Percentiles rank a stretch among this genome's conserved stretches.
Evolutionary conservation across 2,329 filamentous ascomycete genomes (phyloP).

Genomic region (Xylariales sp.): DNA sequence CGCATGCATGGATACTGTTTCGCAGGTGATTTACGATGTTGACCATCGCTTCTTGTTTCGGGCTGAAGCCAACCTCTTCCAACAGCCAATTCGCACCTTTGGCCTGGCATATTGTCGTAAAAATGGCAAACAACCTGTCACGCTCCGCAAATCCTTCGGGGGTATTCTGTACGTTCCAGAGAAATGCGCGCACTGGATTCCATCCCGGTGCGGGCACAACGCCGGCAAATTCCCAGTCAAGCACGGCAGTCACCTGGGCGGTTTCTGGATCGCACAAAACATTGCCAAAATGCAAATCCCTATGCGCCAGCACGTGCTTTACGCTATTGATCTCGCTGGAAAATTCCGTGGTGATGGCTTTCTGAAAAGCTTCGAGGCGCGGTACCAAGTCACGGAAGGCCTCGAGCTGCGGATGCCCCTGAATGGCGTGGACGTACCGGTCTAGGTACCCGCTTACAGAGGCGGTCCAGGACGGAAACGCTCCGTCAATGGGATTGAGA

Average conservation of each 20-base stretch:
- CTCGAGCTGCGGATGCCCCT: constrained; percentile 18
- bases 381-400: constrained; percentile 21
- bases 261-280: constrained; percentile 24
- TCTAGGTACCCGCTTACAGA: constrained; percentile 19
- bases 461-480: constrained; percentile 20
- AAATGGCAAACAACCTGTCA: constrained; percentile 16
- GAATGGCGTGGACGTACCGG: constrained; percentile 21
- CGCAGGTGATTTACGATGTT: too few species aligned
- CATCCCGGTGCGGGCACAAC: constrained; percentile 29
- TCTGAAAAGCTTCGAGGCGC: constrained; percentile 20
- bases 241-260: constrained; percentile 23
- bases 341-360: constrained; percentile 2
- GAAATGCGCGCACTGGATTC: constrained; percentile 29
- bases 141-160: constrained; percentile 17
- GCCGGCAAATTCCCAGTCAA: constrained; percentile 33
- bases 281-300: constrained; percentile 33
- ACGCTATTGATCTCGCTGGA: constrained; percentile 15
- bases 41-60: too few species aligned
- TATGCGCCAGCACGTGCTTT: constrained; percentile 26
- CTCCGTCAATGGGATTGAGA: constrained; percentile 23
- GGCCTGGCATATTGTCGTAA: constrained; percentile 14
- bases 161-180: constrained; percentile 23
- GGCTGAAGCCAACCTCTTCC: too few species aligned
- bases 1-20: too few species aligned
- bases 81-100: background rate